Conservation (phyloP, 192 early-diverging fungal species). For the Linnemannia exigua region DNA sequence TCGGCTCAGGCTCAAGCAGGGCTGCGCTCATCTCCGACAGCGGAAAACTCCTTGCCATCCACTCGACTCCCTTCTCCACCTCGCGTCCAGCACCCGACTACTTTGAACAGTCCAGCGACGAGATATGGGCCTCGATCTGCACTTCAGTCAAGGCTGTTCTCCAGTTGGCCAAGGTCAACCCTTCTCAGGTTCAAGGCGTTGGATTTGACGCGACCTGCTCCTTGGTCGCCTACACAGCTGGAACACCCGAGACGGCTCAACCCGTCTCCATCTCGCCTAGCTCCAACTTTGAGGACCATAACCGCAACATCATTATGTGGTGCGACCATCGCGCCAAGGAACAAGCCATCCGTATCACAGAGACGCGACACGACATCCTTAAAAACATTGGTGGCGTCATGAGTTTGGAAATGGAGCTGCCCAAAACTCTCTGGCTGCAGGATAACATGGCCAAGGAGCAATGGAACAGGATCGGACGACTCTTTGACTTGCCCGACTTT, state of each 20-base stretch:
- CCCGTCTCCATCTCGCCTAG: slow-evolving; percentile 67
- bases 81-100: slow-evolving; percentile 63
- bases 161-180: slow-evolving; percentile 32
- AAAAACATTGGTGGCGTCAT: slow-evolving; percentile 74
- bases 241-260: slow-evolving; percentile 42
- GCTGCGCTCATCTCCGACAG: slow-evolving; percentile 65
- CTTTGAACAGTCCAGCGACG: slow-evolving; percentile 76
- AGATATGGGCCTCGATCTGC: slow-evolving; percentile 77
- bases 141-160: slow-evolving; percentile 60
- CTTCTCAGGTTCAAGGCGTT: slow-evolving; percentile 65
- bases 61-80: slow-evolving; percentile 61
- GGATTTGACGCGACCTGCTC: slow-evolving; percentile 88
- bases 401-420: slow-evolving; percentile 83
- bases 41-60: slow-evolving; percentile 65
- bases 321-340: slow-evolving; percentile 79
- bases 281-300: slow-evolving; percentile 60
- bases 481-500: slow-evolving; percentile 84
- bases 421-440: slow-evolving; percentile 80
- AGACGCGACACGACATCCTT: slow-evolving; percentile 69
- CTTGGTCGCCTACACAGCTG: slow-evolving; percentile 68
- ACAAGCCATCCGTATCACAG: slow-evolving; percentile 73
- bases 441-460: slow-evolving; percentile 66
- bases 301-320: slow-evolving; percentile 77
- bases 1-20: slow-evolving; percentile 61
- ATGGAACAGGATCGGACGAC: slow-evolving; percentile 61